These are phyloP conservation scores for Dalbergia cochinchinensis DNA, from an alignment of 306 rosid species.

Conservation along the genomic window DNA sequence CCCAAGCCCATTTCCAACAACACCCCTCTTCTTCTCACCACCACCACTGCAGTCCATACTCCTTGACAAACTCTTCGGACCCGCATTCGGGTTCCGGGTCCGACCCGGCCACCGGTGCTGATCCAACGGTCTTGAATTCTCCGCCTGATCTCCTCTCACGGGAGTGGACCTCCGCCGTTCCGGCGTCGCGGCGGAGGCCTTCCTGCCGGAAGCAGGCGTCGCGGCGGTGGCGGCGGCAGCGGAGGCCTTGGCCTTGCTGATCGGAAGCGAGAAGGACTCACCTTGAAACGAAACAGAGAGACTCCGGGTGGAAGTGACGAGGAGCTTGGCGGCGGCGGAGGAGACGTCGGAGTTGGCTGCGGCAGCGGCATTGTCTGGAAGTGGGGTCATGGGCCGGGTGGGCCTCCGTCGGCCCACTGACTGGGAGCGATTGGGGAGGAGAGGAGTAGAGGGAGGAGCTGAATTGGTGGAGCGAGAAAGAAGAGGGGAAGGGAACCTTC, in stretches of 20 bases:
- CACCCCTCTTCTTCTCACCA: conserved; percentile 54
- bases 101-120: conserved; percentile 97
- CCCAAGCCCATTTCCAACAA: conserved; percentile 76
- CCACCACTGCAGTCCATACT: conserved; percentile 66
- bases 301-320: conserved; percentile 93
- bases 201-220: conserved; percentile 55
- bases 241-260: conserved; percentile 81
- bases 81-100: conserved; percentile 50
- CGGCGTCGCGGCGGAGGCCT: conserved; percentile 66
- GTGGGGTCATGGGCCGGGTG: conserved; percentile 62
- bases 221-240: conserved; percentile 58
- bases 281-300: conserved; percentile 98
- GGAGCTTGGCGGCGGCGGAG: conserved; percentile 79
- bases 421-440: conserved; percentile 80
- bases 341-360: conserved; percentile 60
- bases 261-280: conserved; percentile 92
- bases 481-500: conserved; percentile 90
- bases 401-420: conserved; percentile 87
- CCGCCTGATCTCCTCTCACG: conserved; percentile 77
- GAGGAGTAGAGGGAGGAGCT: conserved; percentile 58
- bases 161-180: conserved; percentile 87
- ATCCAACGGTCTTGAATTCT: conserved; percentile 78
- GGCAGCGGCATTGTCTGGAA: conserved; percentile 58
- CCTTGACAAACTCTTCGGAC: conserved; percentile 59
- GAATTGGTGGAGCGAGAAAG: conserved; percentile 86